Conservation (phyloP, 441 rosid genomes). For the Biscutella laevigata region DNA sequence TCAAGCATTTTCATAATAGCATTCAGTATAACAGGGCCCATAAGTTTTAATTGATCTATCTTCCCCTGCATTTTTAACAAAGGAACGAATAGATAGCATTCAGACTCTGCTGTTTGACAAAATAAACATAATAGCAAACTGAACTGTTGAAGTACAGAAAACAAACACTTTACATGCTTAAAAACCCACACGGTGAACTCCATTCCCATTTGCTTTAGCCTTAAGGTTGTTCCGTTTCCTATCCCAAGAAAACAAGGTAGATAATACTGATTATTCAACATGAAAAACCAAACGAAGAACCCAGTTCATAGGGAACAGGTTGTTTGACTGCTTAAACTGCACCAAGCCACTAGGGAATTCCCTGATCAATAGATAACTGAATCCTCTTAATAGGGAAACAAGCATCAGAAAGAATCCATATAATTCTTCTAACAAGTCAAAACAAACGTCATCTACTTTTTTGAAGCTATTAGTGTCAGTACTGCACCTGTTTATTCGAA, state of each 20-base stretch:
- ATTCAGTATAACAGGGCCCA: slow-evolving; percentile 87
- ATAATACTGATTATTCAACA: slow-evolving; percentile 10
- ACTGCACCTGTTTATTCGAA: not conserved
- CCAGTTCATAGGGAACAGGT: not conserved
- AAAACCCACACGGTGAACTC: slow-evolving; percentile 99
- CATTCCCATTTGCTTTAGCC: slow-evolving; percentile 97
- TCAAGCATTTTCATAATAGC: slow-evolving; percentile 88
- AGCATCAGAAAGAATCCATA: not conserved
- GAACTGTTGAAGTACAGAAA: slow-evolving; percentile 6
- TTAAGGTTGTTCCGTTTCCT: slow-evolving; percentile 81
- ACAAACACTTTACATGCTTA: slow-evolving; percentile 65
- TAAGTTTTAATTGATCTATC: slow-evolving; percentile 74
- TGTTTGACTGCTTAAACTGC: slow-evolving; percentile 6
- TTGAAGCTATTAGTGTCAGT: not conserved
- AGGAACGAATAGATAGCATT: not conserved
- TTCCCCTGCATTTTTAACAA: slow-evolving; percentile 50
- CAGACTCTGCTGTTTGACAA: not conserved
- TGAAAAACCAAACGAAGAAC: not conserved
- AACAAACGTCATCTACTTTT: not conserved
- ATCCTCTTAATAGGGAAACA: not conserved
- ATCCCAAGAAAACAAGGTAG: slow-evolving; percentile 19
- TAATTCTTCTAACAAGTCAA: slow-evolving; percentile 3
- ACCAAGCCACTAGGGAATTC: not conserved
- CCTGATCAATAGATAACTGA: not conserved
- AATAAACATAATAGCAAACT: slow-evolving; percentile 19